Evolutionary conservation across 1,284 basidiomycete species (phyloP), one percentile per base, ranked within the genome.

Genomic region (Wallemia ichthyophaga): DNA sequence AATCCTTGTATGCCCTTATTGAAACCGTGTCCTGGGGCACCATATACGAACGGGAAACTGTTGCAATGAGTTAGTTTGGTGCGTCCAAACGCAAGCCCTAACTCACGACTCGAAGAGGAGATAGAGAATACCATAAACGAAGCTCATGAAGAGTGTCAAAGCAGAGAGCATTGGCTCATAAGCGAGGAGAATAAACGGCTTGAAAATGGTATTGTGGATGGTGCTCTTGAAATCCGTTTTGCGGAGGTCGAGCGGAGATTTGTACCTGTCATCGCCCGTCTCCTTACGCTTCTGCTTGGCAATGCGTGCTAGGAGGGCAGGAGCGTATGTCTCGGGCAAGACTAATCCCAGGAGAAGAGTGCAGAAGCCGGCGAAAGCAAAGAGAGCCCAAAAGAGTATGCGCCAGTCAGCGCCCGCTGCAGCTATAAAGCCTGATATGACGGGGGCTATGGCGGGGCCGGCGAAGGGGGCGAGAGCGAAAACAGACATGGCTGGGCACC

Each of bases 401-500:
- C 79, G 73, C 78, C 80, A 85, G 32, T 64, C 62, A 0, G 71
- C 69, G 5, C 72, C 73, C 1, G 70, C 65, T 15, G 75, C 73
- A 1, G 66, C 61, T 63, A 78, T 76, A 65, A 69, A 74, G 11
- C 83, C 80, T 53, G 76, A 75, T 13, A 82, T 75, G 33, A 79
- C 76, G 0, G 83, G 83, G 0, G 80, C 82, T 25, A 73, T 62
- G 0, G 69, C 69, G 0, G 73, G 73, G 2, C 73, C 73, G 2
- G 81, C 80, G 64, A 87, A 86, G 0, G 85, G 85, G 2, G 82
- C 81, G 3, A 83, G 67, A 1, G 78, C 74, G 65, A 83, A 84
- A 58, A 81, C 66, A 17, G n/a, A n/a, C n/a, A n/a, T n/a, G n/a
- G n/a, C n/a, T n/a, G n/a, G n/a, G n/a, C n/a, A n/a, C n/a, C n/a